Evolutionary conservation across 352 stramenopile genomes (phyloP), one percentile per base, ranked within the genome.

Genomic region (Phytophthora sansomeana): DNA sequence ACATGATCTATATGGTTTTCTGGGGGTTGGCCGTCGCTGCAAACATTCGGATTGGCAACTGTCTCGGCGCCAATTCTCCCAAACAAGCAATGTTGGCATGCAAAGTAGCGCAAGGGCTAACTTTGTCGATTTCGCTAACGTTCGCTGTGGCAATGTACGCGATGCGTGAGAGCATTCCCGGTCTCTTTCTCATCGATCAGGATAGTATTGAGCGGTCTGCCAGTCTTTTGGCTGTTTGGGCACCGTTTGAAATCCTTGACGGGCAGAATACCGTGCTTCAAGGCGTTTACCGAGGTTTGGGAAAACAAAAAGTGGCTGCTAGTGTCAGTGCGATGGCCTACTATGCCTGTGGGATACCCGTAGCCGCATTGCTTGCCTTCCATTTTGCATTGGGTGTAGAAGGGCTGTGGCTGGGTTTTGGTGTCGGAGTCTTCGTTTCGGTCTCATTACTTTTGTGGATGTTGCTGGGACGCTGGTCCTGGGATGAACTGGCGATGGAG

Each of bases 331-430:
- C 80, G 24, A 28, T 92, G 28, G 81, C 84, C 30, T 96, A 90
- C 64, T 96, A 96, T 63, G 60, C 65, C 0, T 72, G 94, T 41
- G 87, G 84, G 19, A 80, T 96, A 14, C 87, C 89, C 16, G 29
- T 92, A n/a, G 83, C 69, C 1, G 85, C 74, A 16, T 24, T 91
- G 10, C 42, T 92, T 5, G 85, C 74, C 3, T 86, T 96, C 50
- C 46, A 62, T 8, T 77, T 73, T 21, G 21, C 57, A 0, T 78
- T 72, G 41, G 67, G 72, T 36, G 65, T 93, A 36, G 85, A 89
- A 49, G 89, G 89, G 3, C 65, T 96, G 39, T 96, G 89, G 89
- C 52, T 91, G 11, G 86, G 89, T 36, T 93, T 96, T 44, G 87
- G 81, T 26, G 38, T 73, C 9, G 84, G 82, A 28, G 73, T 92